A percentile compares a stretch with the other conserved stretches of the same genome.
Conservation (phyloP, 257 asterid species). For the Knoxia roxburghii region DNA sequence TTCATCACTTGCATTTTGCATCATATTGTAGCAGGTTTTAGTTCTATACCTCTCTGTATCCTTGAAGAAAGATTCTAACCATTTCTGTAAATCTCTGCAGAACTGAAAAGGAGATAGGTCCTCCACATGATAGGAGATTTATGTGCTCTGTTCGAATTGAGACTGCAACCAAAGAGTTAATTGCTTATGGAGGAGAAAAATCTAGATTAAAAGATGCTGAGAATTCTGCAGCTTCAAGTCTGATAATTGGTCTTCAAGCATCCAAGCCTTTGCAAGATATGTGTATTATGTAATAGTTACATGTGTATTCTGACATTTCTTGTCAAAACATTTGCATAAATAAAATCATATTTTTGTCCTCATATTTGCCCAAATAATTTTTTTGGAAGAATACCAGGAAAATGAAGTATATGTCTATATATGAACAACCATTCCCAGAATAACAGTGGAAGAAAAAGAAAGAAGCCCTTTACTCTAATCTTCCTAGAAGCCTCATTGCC, state of each 20-base stretch:
- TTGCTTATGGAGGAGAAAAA: constrained; percentile 45
- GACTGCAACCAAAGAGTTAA: constrained; percentile 23
- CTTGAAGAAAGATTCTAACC: neutral
- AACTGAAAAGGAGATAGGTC: constrained; percentile 45
- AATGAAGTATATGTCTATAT: too few relatives aligned
- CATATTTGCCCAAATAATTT: too few relatives aligned
- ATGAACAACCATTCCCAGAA: too few relatives aligned
- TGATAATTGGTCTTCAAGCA: constrained; percentile 43
- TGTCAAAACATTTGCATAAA: too few relatives aligned
- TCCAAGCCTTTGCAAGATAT: constrained; percentile 29
- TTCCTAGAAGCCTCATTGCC: constrained; percentile 32
- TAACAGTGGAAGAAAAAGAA: neutral
- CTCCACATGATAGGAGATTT: constrained; percentile 50
- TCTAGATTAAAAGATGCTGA: constrained; percentile 57
- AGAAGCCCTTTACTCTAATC: neutral
- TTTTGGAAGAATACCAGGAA: too few relatives aligned
- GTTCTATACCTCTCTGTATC: neutral
- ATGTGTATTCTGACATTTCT: too few relatives aligned
- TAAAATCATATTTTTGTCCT: too few relatives aligned
- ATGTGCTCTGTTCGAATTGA: constrained; percentile 58
- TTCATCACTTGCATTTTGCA: too few relatives aligned
- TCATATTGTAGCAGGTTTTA: neutral
- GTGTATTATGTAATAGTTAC: too few relatives aligned
- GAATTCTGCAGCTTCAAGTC: constrained; percentile 69
- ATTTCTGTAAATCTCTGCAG: constrained; percentile 35